A percentile compares a stretch with the other conserved stretches of the same genome.
phyloP scores from a whole-genome alignment of 805 yeast genomes.

The Sungouiella blattae region DNA sequence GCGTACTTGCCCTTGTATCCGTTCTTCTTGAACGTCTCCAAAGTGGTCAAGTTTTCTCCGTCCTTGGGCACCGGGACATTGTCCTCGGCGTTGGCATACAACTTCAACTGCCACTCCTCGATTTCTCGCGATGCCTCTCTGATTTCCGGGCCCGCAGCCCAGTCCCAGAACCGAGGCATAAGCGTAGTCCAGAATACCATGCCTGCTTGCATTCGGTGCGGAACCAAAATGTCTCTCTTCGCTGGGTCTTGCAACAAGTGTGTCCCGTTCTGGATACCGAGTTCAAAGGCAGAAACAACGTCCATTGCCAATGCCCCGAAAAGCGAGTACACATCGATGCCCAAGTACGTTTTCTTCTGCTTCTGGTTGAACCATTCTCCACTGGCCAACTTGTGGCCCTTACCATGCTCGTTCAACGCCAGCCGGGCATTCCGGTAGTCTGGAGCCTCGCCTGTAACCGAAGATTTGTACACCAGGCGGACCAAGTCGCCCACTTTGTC shows the following conservation, averaged over 20 bases:
- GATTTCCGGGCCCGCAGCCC: conserved; percentile 43
- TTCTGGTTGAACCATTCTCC: conserved; percentile 30
- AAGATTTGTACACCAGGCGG: conserved; percentile 21
- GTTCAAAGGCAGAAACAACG: conserved; percentile 56
- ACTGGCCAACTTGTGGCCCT: conserved; percentile 23
- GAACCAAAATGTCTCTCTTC: conserved; percentile 38
- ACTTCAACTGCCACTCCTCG: conserved; percentile 43
- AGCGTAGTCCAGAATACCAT: conserved; percentile 66
- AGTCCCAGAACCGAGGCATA: conserved; percentile 51
- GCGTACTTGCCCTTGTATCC: conserved; percentile 33
- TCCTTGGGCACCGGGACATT: conserved; percentile 20
- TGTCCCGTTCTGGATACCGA: conserved; percentile 49
- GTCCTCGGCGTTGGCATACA: conserved; percentile 33
- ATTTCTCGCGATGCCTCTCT: conserved; percentile 36
- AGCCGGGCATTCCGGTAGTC: conserved; percentile 32
- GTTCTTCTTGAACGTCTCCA: conserved; percentile 30
- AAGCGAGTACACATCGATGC: conserved; percentile 53
- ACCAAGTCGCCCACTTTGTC: conserved; percentile 27
- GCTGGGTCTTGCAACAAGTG: conserved; percentile 40
- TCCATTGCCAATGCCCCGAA: conserved; percentile 74
- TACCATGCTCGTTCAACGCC: conserved; percentile 30
- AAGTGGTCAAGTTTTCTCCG: conserved; percentile 25
- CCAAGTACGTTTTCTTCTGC: conserved; percentile 27
- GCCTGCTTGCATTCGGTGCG: conserved; percentile 48
- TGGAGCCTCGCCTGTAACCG: conserved; percentile 30